Conservation (phyloP, 495 filamentous ascomycete species). For the Neurospora terricola region DNA sequence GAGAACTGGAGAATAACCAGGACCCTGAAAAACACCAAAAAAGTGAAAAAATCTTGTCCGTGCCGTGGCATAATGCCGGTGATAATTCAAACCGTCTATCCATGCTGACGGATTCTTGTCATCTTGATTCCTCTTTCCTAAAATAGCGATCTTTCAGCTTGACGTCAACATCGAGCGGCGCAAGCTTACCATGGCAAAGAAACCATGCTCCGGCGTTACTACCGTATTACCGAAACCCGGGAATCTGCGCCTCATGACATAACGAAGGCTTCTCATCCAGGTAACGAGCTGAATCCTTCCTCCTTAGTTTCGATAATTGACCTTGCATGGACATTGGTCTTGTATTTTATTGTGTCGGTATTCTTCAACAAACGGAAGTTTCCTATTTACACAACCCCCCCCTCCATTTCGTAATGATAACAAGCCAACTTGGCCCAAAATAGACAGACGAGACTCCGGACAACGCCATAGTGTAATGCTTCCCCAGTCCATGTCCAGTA, state of each 20-base stretch:
- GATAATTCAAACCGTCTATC: neutral
- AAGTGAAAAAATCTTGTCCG: neutral
- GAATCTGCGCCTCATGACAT: neutral
- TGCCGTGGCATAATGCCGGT: neutral
- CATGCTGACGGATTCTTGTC: neutral
- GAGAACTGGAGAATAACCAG: neutral
- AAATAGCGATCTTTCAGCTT: neutral
- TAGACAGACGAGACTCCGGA: neutral
- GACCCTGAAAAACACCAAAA: neutral
- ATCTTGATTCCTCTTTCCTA: neutral
- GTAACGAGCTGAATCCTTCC: neutral
- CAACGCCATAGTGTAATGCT: constrained; percentile 7
- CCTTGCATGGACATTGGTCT: neutral
- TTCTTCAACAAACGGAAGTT: neutral
- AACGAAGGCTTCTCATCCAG: neutral
- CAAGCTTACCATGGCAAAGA: neutral
- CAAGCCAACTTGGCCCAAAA: constrained; percentile 1
- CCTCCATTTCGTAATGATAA: neutral
- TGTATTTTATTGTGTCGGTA: neutral
- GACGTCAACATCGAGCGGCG: neutral
- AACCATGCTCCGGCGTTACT: neutral
- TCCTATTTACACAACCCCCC: constrained; percentile 1
- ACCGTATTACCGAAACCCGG: neutral
- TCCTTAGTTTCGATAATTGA: neutral
- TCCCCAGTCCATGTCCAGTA: constrained; percentile 1